Conservation (phyloP, 106 monocot species). For the Dendrobium huoshanense region DNA sequence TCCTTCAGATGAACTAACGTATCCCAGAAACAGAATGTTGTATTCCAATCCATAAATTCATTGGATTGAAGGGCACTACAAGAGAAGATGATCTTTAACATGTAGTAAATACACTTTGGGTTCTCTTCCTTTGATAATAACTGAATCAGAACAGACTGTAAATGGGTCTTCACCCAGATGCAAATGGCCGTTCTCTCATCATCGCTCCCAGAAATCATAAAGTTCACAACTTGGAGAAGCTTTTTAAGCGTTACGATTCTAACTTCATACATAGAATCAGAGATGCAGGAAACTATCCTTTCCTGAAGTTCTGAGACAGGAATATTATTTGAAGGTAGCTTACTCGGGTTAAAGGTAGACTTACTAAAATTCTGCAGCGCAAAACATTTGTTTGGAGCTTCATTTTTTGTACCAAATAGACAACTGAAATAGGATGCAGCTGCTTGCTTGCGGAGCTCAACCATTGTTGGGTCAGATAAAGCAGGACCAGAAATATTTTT, state of each 20-base stretch:
- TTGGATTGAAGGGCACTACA: conserved; percentile 40
- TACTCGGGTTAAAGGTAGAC: neutral
- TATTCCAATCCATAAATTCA: conserved; percentile 25
- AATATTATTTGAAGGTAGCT: conserved; percentile 18
- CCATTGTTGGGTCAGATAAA: conserved; percentile 74
- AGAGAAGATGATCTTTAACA: conserved; percentile 69
- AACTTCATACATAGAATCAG: conserved; percentile 73
- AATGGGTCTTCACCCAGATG: conserved; percentile 45
- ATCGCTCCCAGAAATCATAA: conserved; percentile 10
- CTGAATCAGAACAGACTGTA: conserved; percentile 42
- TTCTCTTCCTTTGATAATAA: conserved; percentile 50
- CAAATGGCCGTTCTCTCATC: conserved; percentile 11
- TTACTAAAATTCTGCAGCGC: neutral
- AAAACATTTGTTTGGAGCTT: conserved; percentile 17
- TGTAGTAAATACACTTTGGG: conserved; percentile 81
- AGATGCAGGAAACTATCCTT: conserved; percentile 49
- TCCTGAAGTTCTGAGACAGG: conserved; percentile 34
- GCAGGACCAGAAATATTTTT: conserved; percentile 11
- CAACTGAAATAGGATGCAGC: conserved; percentile 71
- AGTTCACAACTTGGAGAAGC: conserved; percentile 47
- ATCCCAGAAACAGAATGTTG: conserved; percentile 65
- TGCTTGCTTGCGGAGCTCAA: conserved; percentile 73
- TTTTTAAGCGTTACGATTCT: conserved; percentile 63
- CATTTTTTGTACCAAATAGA: conserved; percentile 27
- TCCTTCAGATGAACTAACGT: conserved; percentile 51